Base-by-base conservation (phyloP, 805 yeast species). In the Candida succiphila region DNA sequence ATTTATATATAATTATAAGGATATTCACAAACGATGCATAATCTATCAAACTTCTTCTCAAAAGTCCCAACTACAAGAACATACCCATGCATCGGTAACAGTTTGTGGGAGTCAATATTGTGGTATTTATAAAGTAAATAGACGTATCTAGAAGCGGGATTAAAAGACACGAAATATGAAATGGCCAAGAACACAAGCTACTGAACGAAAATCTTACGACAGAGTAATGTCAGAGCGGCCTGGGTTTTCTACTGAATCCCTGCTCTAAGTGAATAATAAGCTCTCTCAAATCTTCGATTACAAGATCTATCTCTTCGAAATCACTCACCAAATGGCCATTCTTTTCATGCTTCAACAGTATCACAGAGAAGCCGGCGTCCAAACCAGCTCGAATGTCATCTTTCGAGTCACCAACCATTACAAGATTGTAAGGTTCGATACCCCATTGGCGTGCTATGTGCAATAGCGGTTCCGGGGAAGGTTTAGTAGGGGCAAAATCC, bases 391-490 rank as follows among this genome's bases (percentile, higher is more conserved):
- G 54, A 75, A 79, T 73, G 45, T 79, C 88, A 51, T 79, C 87
- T 27, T 61, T 52, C 0, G 86, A 78, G 48, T 79, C 87, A 10
- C 88, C 88, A 13, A 79, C 80, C 87, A 79, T 79, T 5, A 78
- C 48, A 21, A 78, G 40, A 26, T 68, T 58, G 14, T 52, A 42
- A 0, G 81, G 72, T 1, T 51, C 43, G 14, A 69, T 31, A 2
- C 60, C 61, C 76, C 81, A 72, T 4, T 44, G 32, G 25, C 57
- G 38, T 3, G 78, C 70, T 17, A 79, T 77, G 41, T 75, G 71
- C 16, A 70, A 48, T 27, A 79, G 48, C 3, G 86, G 84, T 29
- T 67, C 70, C 0, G 84, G 82, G 9, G 71, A 61, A 1, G 87
- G 87, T 45, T 79, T 79, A 13, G 86, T 72, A 0, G 86, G 86